phyloP scores from a whole-genome alignment of 441 rosid species.

The Gossypium davidsonii region DNA sequence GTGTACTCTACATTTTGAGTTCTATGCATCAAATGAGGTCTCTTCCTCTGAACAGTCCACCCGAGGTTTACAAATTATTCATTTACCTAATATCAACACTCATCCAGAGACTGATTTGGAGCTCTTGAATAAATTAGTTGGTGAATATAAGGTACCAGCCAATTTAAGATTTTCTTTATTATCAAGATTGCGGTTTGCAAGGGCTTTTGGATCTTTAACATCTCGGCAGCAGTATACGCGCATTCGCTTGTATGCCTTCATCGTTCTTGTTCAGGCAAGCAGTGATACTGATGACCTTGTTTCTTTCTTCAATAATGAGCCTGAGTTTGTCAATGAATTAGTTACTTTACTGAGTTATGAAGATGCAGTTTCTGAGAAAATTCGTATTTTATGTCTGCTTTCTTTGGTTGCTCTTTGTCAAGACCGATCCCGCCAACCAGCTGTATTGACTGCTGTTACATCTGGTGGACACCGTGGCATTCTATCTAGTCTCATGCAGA shows the following conservation, averaged over 20 bases:
- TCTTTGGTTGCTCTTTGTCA: conserved; percentile 89
- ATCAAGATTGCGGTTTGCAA: conserved; percentile 86
- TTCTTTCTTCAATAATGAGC: conserved; percentile 86
- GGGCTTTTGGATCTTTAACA: conserved; percentile 72
- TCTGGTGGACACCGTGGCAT: conserved; percentile 93
- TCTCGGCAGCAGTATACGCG: conserved; percentile 81
- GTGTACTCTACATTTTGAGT: conserved; percentile 93
- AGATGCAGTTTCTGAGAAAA: conserved; percentile 83
- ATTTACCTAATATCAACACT: conserved; percentile 49
- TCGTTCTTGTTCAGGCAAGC: conserved; percentile 86
- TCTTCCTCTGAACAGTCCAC: conserved; percentile 36
- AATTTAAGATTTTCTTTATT: conserved; percentile 74
- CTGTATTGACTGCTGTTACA: conserved; percentile 81
- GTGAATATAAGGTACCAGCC: conserved; percentile 68
- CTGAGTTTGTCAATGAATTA: conserved; percentile 88
- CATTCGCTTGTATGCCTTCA: conserved; percentile 90
- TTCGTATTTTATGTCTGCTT: conserved; percentile 64
- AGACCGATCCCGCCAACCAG: conserved; percentile 83
- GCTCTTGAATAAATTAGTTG: conserved; percentile 68
- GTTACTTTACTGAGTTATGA: conserved; percentile 74
- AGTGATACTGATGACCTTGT: conserved; percentile 67
- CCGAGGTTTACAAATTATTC: conserved; percentile 71
- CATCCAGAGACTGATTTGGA: conserved; percentile 68
- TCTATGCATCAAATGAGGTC: conserved; percentile 50
- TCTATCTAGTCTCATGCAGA: conserved; percentile 87